phyloP scores from a whole-genome alignment of 345 rosid species.

The Hirschfeldia incana region DNA sequence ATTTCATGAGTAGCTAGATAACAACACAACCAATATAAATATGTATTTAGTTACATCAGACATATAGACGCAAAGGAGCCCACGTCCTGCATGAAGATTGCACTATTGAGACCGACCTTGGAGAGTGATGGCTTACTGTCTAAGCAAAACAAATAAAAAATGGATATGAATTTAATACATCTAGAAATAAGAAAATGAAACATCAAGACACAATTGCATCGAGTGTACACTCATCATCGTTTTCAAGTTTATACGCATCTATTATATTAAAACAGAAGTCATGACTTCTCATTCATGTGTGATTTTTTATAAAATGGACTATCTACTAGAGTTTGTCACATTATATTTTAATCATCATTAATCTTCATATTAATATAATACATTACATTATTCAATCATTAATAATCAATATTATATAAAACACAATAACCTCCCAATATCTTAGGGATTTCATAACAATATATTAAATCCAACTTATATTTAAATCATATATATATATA shows the following conservation, averaged over 20 bases:
- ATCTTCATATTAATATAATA: too few relatives aligned
- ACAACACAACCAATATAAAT: neutral
- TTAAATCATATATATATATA: too few relatives aligned
- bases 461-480: too few relatives aligned
- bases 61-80: constrained; percentile 17
- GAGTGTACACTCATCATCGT: constrained; percentile 34
- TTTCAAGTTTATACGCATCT: constrained; percentile 31
- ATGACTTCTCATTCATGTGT: too few relatives aligned
- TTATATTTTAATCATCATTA: too few relatives aligned
- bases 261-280: too few relatives aligned
- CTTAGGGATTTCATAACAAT: too few relatives aligned
- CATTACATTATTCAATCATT: too few relatives aligned
- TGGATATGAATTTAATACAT: neutral
- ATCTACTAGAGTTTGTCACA: too few relatives aligned
- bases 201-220: constrained; percentile 21
- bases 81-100: constrained; percentile 21
- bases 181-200: neutral
- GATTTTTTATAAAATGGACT: too few relatives aligned
- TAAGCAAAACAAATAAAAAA: constrained; percentile 12
- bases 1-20: neutral
- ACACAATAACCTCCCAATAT: too few relatives aligned
- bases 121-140: constrained; percentile 21
- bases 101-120: constrained; percentile 9
- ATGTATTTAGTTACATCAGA: neutral
- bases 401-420: too few relatives aligned